Evolutionary conservation across 2,329 filamentous ascomycete species (phyloP), one percentile per base, ranked within the genome.

Genomic region (Anthostomella pinea): DNA sequence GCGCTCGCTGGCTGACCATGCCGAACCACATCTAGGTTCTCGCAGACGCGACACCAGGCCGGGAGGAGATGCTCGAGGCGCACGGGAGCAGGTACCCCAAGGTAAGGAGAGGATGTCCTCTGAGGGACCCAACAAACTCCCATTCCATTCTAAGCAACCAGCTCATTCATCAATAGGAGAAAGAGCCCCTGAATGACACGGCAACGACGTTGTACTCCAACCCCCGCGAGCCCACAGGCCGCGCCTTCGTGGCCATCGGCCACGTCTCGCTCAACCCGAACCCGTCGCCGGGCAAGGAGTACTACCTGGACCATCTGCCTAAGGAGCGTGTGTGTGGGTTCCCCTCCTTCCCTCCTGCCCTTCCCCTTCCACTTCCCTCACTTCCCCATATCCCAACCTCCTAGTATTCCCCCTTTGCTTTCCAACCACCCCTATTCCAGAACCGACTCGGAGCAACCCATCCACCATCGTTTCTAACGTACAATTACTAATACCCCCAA

Each of bases 191-290:
- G 13, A 5, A 6, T 6, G 27, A 30, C 27, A 30, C 10, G 13
- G 27, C 27, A 6, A 30, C 22, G 16, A 13, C 11, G 13, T 22
- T n/a, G n/a, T n/a, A n/a, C 30, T 33, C 30, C 8, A 10, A 22
- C 30, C 7, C n/a, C 23, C 18, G 20, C 18, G 10, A 22, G 14
- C 32, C 15, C n/a, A n/a, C n/a, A n/a, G 20, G 13, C 15, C n/a
- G 7, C 5, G 17, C 15, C 8, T 40, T 40, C 33, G 17, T 33
- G 7, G 32, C 38, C 19, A 14, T 40, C 15, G 38, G 32, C n/a
- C 38, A 40, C 28, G 38, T 40, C 7, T 32, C 28, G 17, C 18
- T 40, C 3, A 40, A 36, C 32, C 32, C 27, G 13, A 14, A 35
- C 9, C 32, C 38, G 4, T 24, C 33, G 7, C 28, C 32, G 2